phyloP scores from a whole-genome alignment of 1,139 yeast species.

The Geotrichum citri-aurantii region DNA sequence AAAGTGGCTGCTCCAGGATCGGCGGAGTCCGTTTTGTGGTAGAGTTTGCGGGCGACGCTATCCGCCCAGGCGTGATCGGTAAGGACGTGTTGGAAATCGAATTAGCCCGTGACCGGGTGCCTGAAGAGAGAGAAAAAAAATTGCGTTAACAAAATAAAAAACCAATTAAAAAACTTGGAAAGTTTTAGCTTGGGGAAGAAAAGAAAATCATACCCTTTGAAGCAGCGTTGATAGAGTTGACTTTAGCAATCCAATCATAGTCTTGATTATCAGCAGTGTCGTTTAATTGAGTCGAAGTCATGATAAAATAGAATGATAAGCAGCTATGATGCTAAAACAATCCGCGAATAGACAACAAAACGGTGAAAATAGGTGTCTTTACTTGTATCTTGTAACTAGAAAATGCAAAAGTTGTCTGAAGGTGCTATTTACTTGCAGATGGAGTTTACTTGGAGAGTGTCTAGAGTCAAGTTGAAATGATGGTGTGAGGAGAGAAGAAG shows the following conservation, averaged over 20 bases:
- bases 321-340: neutral
- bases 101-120: slow-evolving; percentile 8
- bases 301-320: neutral
- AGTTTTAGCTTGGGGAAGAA: neutral
- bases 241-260: slow-evolving; percentile 14
- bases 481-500: no score
- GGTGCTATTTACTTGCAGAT: neutral
- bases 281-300: neutral
- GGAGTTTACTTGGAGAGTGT: neutral
- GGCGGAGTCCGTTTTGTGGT: slow-evolving; percentile 7
- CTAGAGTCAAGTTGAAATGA: no score
- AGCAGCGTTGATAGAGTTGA: slow-evolving; percentile 7
- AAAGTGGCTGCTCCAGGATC: slow-evolving; percentile 18
- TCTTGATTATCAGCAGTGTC: slow-evolving; percentile 8
- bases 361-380: neutral
- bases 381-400: neutral
- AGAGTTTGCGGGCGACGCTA: slow-evolving; percentile 6
- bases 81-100: slow-evolving; percentile 13
- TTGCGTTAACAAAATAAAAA: neutral
- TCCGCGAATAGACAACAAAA: neutral
- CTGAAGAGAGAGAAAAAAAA: neutral
- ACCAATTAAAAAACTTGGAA: no score
- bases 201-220: slow-evolving; percentile 2
- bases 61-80: slow-evolving; percentile 17
- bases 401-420: neutral